phyloP scores from a whole-genome alignment of 75 land plant genomes.

The Chamaecyparis obtusa region DNA sequence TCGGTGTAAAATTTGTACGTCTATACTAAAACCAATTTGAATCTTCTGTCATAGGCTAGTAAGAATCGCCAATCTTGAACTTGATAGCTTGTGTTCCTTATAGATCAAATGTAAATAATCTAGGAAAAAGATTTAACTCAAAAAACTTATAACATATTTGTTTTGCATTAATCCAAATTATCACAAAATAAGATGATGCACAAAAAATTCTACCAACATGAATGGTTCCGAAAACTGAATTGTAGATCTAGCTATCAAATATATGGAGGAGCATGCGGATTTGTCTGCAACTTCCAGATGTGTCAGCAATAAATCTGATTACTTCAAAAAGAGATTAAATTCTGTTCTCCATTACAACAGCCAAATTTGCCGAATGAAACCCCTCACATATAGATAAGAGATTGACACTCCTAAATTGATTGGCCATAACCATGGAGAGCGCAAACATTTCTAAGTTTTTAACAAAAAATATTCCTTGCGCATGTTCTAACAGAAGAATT shows the following conservation, averaged over 20 bases:
- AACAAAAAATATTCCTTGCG: background rate
- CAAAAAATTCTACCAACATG: background rate
- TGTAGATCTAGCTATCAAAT: background rate
- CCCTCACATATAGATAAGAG: background rate
- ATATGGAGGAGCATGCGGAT: background rate
- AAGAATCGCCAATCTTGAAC: background rate
- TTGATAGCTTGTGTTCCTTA: background rate
- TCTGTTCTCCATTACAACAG: background rate
- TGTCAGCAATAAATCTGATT: background rate
- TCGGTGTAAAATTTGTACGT: background rate
- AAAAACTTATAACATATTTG: background rate
- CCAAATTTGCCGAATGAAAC: background rate
- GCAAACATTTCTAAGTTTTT: background rate
- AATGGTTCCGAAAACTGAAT: background rate
- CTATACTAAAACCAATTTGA: background rate
- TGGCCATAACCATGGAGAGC: background rate
- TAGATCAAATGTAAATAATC: background rate
- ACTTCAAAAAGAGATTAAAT: background rate
- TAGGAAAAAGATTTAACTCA: background rate
- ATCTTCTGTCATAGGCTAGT: background rate
- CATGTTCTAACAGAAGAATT: background rate
- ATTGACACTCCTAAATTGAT: background rate
- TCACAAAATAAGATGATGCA: background rate
- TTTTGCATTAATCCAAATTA: background rate
- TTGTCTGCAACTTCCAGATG: background rate